Evolutionary conservation across 139 green algal species (phyloP), one percentile per base, ranked within the genome.

Genomic region (Picochlorum sp.): DNA sequence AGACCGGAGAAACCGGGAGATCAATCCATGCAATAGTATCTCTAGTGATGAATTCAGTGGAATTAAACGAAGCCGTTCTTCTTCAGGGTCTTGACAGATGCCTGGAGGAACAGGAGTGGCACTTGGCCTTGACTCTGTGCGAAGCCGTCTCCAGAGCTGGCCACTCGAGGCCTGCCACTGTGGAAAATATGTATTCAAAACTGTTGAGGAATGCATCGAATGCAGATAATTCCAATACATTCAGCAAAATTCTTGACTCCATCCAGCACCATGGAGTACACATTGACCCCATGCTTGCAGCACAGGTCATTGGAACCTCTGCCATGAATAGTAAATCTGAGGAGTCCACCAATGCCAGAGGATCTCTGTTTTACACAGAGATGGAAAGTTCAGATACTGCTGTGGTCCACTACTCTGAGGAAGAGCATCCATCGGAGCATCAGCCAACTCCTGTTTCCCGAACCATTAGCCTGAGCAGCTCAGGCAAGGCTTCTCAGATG

Each of bases 11-110:
- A 26, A 54, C n/a, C 15, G 47, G 47, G 47, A 20, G 47, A 20
- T 54, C 47, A 54, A 54, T 21, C 47, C 47, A 54, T 21, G 47
- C 47, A 9, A 54, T 54, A 18, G 47, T 54, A 54, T 54, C 47
- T 21, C 11, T 54, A 7, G 47, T 54, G 16, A 21, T 21, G n/a
- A 54, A 24, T 54, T 20, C 18, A 54, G 47, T 54, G 5, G 18
- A 21, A 20, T 20, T 54, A 21, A 21, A 54, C n/a, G 47, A 54
- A 20, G n/a, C 16, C 0, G 47, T 54, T 18, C 18, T 21, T 54
- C 47, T 21, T 21, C 16, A 20, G 16, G 47, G 18, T 2, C n/a
- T 54, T 54, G 47, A 54, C 6, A 26, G 18, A 8, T 54, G 47
- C 47, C 11, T 54, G 47, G n/a, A 54, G 47, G 18, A 54, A 54